Base-by-base conservation (phyloP, 345 rosid species). In the Salix viminalis region DNA sequence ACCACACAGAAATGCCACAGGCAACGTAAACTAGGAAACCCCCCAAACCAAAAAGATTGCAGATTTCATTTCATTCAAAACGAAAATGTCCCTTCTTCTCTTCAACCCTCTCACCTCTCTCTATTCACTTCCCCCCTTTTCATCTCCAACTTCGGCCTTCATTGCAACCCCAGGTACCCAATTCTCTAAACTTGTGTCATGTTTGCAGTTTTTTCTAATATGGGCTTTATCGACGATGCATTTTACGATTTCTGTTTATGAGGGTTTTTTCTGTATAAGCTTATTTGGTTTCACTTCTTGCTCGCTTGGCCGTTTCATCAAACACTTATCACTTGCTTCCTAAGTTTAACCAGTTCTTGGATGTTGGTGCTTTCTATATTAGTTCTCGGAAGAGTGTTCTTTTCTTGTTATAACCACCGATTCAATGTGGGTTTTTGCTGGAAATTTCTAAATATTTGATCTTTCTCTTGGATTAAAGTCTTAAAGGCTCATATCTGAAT, bases 71-170 rank as follows among this genome's bases (percentile, higher is more conserved):
- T 41, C 14, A 10, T 10, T 41, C 46, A 41, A 23, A 21, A 28
- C 21, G 50, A 72, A 9, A 77, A 76, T 77, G 76, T 71, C 76
- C 26, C 39, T 64, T 1, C 44, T 65, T 54, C 65, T 65, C 66
- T 65, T 72, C 21, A 65, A 34, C 39, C 52, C 71, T 54, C 62
- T 18, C 32, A 18, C 58, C 54, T 72, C 50, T 67, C 50, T 44
- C 3, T 30, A 75, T 11, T 69, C 79, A 23, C 18, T 39, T 4
- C 48, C 41, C 4, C 56, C 65, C 19, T 73, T 21, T 39, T 37
- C 81, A 10, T 56, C 69, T 28, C 41, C 67, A 2, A 6, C 56
- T 6, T 5, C 16, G 15, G 14, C 58, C 10, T 34, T 23, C 52
- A 16, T 32, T 44, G 50, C 77, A 58, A 6, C 61, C 41, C 64